Evolutionary conservation across 495 filamentous ascomycete species (phyloP).

Genomic region (Acidiella bohemica): DNA sequence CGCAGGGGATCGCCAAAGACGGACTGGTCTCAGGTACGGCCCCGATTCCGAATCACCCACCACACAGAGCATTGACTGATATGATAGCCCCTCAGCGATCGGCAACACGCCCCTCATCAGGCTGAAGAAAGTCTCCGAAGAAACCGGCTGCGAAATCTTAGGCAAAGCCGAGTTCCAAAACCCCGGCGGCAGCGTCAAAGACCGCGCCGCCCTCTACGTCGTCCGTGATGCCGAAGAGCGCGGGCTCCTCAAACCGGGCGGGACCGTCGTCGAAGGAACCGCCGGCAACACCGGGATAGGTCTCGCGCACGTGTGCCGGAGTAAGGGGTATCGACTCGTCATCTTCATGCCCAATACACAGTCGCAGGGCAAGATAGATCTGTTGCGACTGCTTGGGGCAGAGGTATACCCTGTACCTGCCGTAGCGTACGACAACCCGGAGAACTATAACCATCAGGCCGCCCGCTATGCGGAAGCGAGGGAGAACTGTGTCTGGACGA

Average conservation of each 20-base stretch:
- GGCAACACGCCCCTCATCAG: slow-evolving; percentile 93
- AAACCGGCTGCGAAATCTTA: slow-evolving; percentile 87
- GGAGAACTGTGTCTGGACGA: slow-evolving; percentile 93
- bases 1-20: slow-evolving; percentile 61
- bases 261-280: slow-evolving; percentile 92
- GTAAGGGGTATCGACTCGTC: slow-evolving; percentile 82
- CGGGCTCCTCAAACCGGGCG: slow-evolving; percentile 67
- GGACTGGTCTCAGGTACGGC: slow-evolving; percentile 73
- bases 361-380: slow-evolving; percentile 92
- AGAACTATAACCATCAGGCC: slow-evolving; percentile 97
- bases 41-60: not conserved
- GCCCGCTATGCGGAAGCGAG: slow-evolving; percentile 69
- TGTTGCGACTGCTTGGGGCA: slow-evolving; percentile 82
- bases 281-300: slow-evolving; percentile 98
- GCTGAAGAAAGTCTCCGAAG: slow-evolving; percentile 71
- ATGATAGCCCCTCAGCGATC: slow-evolving; percentile 51
- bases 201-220: slow-evolving; percentile 88
- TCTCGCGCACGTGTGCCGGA: slow-evolving; percentile 88
- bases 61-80: slow-evolving; percentile 12
- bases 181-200: slow-evolving; percentile 91
- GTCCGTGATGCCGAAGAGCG: slow-evolving; percentile 85
- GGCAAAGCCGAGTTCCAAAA: slow-evolving; percentile 99
- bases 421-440: slow-evolving; percentile 86
- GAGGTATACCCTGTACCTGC: slow-evolving; percentile 97
- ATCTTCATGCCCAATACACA: slow-evolving; percentile 99